These are phyloP conservation scores for Trichoderma endophyticum DNA, from an alignment of 2,329 filamentous ascomycete species.

Conservation along the genomic window DNA sequence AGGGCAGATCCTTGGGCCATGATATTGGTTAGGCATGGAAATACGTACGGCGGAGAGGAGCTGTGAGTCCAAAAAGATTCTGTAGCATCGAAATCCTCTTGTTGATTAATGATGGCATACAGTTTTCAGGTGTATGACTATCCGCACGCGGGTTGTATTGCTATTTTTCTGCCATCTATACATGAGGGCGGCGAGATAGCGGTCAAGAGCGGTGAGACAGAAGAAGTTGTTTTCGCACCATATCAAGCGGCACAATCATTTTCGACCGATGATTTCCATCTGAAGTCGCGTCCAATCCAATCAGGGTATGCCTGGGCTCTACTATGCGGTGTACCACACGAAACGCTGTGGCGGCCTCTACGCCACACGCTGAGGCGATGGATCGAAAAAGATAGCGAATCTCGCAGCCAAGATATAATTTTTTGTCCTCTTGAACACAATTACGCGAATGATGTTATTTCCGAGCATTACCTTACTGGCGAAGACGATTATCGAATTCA, in stretches of 20 bases:
- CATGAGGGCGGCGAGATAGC: not conserved
- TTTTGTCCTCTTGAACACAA: not conserved
- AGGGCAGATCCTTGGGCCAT: not conserved
- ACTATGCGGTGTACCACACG: no score
- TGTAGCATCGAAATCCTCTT: not conserved
- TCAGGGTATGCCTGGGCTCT: not conserved
- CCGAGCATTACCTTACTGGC: no score
- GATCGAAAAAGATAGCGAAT: not conserved
- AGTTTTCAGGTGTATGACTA: no score
- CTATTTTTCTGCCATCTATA: not conserved
- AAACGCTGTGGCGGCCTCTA: no score
- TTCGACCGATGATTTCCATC: not conserved
- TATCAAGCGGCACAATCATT: not conserved
- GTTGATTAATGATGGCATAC: not conserved
- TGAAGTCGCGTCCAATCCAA: not conserved
- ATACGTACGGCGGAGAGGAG: fast-evolving
- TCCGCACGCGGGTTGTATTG: no score
- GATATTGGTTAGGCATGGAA: not conserved
- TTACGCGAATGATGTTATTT: no score
- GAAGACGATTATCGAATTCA: no score
- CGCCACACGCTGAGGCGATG: not conserved
- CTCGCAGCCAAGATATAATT: not conserved
- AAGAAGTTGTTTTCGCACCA: not conserved
- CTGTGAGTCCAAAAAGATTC: no score
- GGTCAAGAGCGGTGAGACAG: not conserved